Evolutionary conservation across 169 alveolate species (phyloP), one percentile per base, ranked within the genome.

Genomic region (Eimeria maxima): DNA sequence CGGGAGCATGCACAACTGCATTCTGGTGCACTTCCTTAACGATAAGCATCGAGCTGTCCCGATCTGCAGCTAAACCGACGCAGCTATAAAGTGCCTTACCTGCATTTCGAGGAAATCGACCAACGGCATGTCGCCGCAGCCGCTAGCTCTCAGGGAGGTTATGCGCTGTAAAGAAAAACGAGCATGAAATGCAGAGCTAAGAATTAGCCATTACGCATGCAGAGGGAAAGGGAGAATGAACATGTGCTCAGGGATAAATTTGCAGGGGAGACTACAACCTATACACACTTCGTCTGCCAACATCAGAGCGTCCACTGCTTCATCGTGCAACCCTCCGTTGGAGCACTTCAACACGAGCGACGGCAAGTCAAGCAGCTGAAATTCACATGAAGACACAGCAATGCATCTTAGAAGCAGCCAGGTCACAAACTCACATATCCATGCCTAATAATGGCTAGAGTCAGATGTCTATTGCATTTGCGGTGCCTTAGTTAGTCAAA

Each of bases 241-340:
- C 2, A 29, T 3, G 81, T 22, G 14, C 57, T 18, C 14, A 55
- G 50, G 80, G 44, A 47, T 22, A 8, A 0, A 22, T 47, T 24
- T 27, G 11, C 3, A 27, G 65, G 60, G 78, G 57, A 44, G 80
- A 29, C 47, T n/a, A 29, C 57, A 74, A 16, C 63, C 73, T 0
- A 0, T 44, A 80, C 89, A 33, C 78, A 86, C 93, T 60, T 86
- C 93, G 60, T 86, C 93, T 16, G 93, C 93, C 57, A 86, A 44
- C 93, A 86, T 57, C 93, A 86, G 6, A 45, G 38, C 93, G 57
- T 86, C 93, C 55, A 86, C 93, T 71, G 78, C 78, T 69, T 86
- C 93, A 38, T 86, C 93, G 78, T 86, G 24, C 27, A 86, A 80
- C 78, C 93, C 93, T 86, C 93, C 80, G 78, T 60, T 86, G 33